Conservation (phyloP, 1,284 basidiomycete genomes). For the Boletus mariae region DNA sequence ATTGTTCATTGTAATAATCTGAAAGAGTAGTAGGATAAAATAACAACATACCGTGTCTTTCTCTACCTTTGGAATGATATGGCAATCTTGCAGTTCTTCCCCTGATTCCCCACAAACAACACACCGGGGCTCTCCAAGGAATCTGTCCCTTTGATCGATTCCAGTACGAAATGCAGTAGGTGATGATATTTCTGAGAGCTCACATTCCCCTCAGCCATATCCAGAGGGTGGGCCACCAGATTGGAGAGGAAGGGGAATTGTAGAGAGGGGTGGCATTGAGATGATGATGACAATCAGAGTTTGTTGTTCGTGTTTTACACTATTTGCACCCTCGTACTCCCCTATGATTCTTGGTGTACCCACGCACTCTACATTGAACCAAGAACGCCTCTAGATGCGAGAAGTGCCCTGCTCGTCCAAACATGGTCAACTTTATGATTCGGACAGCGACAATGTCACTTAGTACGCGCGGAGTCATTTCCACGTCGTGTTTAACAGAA, state of each 20-base stretch:
- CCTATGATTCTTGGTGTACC: no score
- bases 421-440: slow-evolving; percentile 17
- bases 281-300: no score
- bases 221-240: neutral
- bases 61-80: neutral
- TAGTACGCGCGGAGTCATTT: slow-evolving; percentile 7
- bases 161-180: neutral
- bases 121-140: neutral
- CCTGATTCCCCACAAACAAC: neutral
- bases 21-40: neutral
- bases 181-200: neutral
- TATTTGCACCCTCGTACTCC: no score
- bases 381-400: no score
- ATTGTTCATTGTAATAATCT: neutral
- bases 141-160: neutral
- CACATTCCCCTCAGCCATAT: neutral
- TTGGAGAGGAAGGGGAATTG: neutral
- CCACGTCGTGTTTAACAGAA: slow-evolving; percentile 5
- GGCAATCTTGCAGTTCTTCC: neutral
- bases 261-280: neutral
- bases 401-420: no score
- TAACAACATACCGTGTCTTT: neutral
- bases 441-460: slow-evolving; percentile 16
- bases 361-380: no score
- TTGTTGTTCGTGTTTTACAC: no score